Evolutionary conservation across 306 rosid species (phyloP).

Genomic region (Mimosa pudica): DNA sequence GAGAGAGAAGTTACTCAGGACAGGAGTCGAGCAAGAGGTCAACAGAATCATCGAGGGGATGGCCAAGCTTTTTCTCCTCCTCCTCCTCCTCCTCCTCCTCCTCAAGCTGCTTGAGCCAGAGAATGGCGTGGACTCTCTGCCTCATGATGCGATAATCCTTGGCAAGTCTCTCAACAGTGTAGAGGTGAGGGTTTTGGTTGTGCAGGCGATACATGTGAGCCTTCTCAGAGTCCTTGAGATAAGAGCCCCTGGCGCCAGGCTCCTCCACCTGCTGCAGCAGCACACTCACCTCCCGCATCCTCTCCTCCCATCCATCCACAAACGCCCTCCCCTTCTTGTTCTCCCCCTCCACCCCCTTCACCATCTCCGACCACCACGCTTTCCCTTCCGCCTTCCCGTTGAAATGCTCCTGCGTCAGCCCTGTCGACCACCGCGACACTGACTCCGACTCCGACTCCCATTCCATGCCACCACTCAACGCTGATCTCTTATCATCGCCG

Average conservation of each 20-base stretch:
- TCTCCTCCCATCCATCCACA: slow-evolving; percentile 62
- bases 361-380: not conserved
- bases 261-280: slow-evolving; percentile 74
- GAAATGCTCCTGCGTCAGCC: slow-evolving; percentile 74
- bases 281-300: slow-evolving; percentile 56
- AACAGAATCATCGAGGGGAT: slow-evolving; percentile 81
- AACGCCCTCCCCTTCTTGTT: slow-evolving; percentile 46
- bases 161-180: slow-evolving; percentile 80
- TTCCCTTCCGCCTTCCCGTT: slow-evolving; percentile 68
- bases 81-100: slow-evolving; percentile 89
- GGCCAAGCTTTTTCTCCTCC: slow-evolving; percentile 82
- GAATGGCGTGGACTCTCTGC: slow-evolving; percentile 96
- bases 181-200: slow-evolving; percentile 70
- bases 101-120: slow-evolving; percentile 87
- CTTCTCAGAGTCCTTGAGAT: slow-evolving; percentile 86
- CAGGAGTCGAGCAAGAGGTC: slow-evolving; percentile 80
- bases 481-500: too few relatives aligned
- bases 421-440: slow-evolving; percentile 69
- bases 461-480: not conserved
- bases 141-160: slow-evolving; percentile 91
- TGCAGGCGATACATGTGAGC: slow-evolving; percentile 80
- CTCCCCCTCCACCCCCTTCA: slow-evolving; percentile 54
- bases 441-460: slow-evolving; percentile 42
- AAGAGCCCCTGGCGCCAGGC: slow-evolving; percentile 90
- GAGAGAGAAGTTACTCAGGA: slow-evolving; percentile 66